Evolutionary conservation across 2,329 filamentous ascomycete genomes (phyloP), one percentile per base, ranked within the genome.

Genomic region (Colletotrichum higginsianum): DNA sequence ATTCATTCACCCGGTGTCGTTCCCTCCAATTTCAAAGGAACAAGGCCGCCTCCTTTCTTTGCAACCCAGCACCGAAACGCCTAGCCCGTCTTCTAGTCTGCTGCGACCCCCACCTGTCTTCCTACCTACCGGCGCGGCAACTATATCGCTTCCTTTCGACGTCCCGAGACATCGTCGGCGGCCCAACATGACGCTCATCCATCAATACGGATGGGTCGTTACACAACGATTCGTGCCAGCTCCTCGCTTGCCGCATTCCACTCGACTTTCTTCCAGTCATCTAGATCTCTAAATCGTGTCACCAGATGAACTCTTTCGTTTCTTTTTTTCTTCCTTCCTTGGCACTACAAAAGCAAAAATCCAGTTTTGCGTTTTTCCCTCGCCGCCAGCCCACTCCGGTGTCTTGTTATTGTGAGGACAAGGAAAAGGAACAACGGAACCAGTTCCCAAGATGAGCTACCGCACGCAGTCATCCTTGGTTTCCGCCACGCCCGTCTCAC

Each of bases 271-370:
- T 50, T 3, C 21, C 42, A 35, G 30, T 38, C 52, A 42, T 23
- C 5, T 16, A 11, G 12, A 9, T 35, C 30, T 44, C 21, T 35
- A 49, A 3, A 58, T 67, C 57, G 46, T 61, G 64, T 57, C 64
- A 58, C 58, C 16, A 15, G 12, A 44, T 62, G 46, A 40, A 55
- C 38, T 47, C 49, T 46, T 46, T 62, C 40, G 35, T 67, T 71
- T 26, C 58, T 67, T 71, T 67, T 71, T 35, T 35, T 35, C 38
- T 71, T 55, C 18, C 52, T 11, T 35, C 52, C 35, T 38, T 30
- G 57, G 46, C 21, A 67, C 23, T 63, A 50, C 64, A 62, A 35
- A 67, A 67, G 57, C 38, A 61, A 67, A 2, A 58, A 18, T 8
- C 40, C 46, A 23, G 15, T 38, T 47, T 67, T 61, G 42, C 26